Conservation (phyloP, 495 filamentous ascomycete species). For the Lasiosphaeria hispida region DNA sequence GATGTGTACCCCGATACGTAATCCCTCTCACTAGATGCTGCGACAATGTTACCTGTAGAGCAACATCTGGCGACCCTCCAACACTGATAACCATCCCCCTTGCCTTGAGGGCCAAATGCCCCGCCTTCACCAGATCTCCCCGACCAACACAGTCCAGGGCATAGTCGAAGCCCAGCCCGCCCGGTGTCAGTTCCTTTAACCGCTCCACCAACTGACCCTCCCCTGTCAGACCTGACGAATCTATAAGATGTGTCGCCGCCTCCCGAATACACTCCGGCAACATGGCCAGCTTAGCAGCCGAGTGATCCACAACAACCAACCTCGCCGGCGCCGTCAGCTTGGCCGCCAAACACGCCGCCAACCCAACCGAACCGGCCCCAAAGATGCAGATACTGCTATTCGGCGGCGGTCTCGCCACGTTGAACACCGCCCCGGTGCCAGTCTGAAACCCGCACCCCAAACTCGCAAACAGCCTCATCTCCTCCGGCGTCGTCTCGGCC, state of each 20-base stretch:
- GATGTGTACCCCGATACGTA: slow-evolving; percentile 15
- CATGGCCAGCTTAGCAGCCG: slow-evolving; percentile 9
- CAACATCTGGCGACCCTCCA: slow-evolving; percentile 10
- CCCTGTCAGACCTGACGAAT: slow-evolving; percentile 1
- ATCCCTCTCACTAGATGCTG: slow-evolving; percentile 15
- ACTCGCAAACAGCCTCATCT: slow-evolving; percentile 13
- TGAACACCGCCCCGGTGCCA: slow-evolving; percentile 10
- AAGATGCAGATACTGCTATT: slow-evolving; percentile 14
- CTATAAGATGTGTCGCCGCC: not conserved
- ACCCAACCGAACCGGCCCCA: slow-evolving; percentile 16
- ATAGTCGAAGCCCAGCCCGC: slow-evolving; percentile 11
- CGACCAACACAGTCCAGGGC: slow-evolving; percentile 18
- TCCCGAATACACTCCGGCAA: slow-evolving; percentile 6
- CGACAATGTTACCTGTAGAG: slow-evolving; percentile 12
- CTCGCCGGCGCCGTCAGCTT: slow-evolving; percentile 5
- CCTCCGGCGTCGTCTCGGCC: not conserved
- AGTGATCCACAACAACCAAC: slow-evolving; percentile 18
- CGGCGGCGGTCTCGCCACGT: slow-evolving; percentile 8
- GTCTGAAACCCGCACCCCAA: slow-evolving; percentile 21
- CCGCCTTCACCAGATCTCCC: slow-evolving; percentile 12
- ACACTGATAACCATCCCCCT: slow-evolving; percentile 15
- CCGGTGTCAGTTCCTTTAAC: slow-evolving; percentile 12
- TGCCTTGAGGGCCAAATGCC: slow-evolving; percentile 10
- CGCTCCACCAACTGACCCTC: slow-evolving; percentile 10
- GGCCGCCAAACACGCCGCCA: slow-evolving; percentile 15